Evolutionary conservation across 257 asterid genomes (phyloP).

Genomic region (Solanum corneliomulleri): DNA sequence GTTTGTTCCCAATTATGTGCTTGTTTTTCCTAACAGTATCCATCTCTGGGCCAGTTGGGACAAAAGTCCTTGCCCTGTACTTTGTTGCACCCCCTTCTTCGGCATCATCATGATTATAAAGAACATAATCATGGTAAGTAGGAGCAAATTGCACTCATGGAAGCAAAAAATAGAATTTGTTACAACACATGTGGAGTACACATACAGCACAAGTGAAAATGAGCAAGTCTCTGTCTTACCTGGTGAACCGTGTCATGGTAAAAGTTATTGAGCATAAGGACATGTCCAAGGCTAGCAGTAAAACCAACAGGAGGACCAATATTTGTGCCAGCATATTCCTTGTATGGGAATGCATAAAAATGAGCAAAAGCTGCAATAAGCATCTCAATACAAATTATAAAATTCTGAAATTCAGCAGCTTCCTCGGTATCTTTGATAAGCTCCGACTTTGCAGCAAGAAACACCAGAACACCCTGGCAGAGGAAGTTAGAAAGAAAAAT

Average conservation of each 20-base stretch:
- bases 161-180: background rate
- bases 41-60: constrained; percentile 95
- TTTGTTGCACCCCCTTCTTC: constrained; percentile 69
- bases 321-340: constrained; percentile 94
- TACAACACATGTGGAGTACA: background rate
- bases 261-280: constrained; percentile 73
- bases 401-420: constrained; percentile 88
- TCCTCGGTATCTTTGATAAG: constrained; percentile 65
- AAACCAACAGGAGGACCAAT: constrained; percentile 63
- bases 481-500: background rate
- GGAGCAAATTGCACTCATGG: constrained; percentile 74
- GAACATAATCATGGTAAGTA: constrained; percentile 91
- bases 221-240: constrained; percentile 20
- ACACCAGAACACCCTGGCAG: constrained; percentile 81
- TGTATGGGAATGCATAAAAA: constrained; percentile 88
- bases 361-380: constrained; percentile 90
- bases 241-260: constrained; percentile 97
- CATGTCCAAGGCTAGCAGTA: constrained; percentile 81
- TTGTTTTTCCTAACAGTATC: constrained; percentile 79
- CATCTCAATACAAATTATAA: constrained; percentile 92
- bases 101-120: constrained; percentile 83
- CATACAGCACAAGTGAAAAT: background rate
- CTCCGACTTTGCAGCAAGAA: constrained; percentile 85
- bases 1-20: constrained; percentile 43
- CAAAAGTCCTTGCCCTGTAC: constrained; percentile 91